Evolutionary conservation across 306 rosid genomes (phyloP), one percentile per base, ranked within the genome.

Genomic region (Gleditsia sinensis): DNA sequence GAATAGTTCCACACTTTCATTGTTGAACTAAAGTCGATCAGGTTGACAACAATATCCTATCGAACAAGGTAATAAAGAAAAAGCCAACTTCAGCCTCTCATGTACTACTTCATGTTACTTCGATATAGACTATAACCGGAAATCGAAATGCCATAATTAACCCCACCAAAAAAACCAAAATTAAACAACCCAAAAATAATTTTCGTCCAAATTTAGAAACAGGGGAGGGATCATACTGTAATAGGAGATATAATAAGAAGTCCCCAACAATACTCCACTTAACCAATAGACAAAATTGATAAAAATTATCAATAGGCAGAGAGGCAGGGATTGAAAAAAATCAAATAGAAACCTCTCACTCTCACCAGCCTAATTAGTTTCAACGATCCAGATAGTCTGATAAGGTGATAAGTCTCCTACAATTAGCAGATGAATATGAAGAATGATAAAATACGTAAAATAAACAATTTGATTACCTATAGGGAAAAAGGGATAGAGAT

Each of bases 291-390:
- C 10, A 67, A 66, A 54, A 45, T 20, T 5, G 40, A 57, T 12
- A 16, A 16, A 27, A 66, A 55, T 25, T 48, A 25, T 10, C 21
- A 9, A 60, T 9, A 3, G 32, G 30, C 1, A 37, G 28, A 55
- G 25, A 12, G 10, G 19, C n/a, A 37, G 19, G 5, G 12, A 23
- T 3, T 14, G 54, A 10, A 9, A 6, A 66, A 69, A 9, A 21
- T 9, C 25, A 46, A 50, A 57, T 5, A 13, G 60, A 81, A 53
- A 77, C 43, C 23, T 46, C 57, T 45, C 12, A 78, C 25, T 30
- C 65, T 46, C 34, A 78, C 74, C 80, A 60, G 64, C 43, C 69
- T 45, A 62, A 53, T 11, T 20, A 54, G 72, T 43, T 42, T 40
- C 33, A 42, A 58, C 55, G 69, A 77, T 66, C 68, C 68, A 56